Evolutionary conservation across 2,329 filamentous ascomycete genomes (phyloP).

Genomic region (Fusarium denticulatum): DNA sequence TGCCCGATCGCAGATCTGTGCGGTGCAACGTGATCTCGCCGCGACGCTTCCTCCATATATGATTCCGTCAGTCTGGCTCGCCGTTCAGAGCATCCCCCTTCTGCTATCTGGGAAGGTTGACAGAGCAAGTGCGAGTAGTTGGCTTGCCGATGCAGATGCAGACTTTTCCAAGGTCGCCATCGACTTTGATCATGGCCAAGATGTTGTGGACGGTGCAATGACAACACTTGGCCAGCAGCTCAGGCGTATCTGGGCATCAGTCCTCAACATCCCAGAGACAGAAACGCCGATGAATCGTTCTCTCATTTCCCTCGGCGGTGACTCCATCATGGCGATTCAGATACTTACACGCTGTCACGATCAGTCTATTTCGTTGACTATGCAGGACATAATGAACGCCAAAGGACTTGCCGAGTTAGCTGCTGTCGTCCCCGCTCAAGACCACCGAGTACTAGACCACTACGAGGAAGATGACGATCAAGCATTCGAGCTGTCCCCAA

Average conservation of each 20-base stretch:
- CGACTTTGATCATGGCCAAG: slow-evolving; percentile 42
- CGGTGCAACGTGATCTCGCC: slow-evolving; percentile 2
- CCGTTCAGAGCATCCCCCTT: slow-evolving; percentile 15
- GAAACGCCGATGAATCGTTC: slow-evolving; percentile 45
- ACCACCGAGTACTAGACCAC: not conserved
- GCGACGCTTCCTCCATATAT: slow-evolving; percentile 29
- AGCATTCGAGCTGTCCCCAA: slow-evolving; percentile 54
- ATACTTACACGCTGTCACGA: slow-evolving; percentile 52
- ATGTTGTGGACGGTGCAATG: not conserved
- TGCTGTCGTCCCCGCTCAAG: not conserved
- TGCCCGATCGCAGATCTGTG: not conserved
- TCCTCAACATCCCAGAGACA: slow-evolving; percentile 50
- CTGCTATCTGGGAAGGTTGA: slow-evolving; percentile 32
- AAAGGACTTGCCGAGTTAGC: slow-evolving; percentile 45
- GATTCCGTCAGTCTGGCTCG: slow-evolving; percentile 29
- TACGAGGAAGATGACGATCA: not conserved
- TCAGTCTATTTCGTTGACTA: slow-evolving; percentile 43
- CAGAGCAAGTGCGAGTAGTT: slow-evolving; percentile 49
- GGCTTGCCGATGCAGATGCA: slow-evolving; percentile 56
- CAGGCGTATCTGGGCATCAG: slow-evolving; percentile 51
- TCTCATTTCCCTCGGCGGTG: slow-evolving; percentile 55
- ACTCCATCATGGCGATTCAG: slow-evolving; percentile 57
- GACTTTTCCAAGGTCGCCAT: slow-evolving; percentile 52
- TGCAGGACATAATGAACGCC: slow-evolving; percentile 47
- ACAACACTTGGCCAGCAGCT: slow-evolving; percentile 8